Percentiles rank a stretch among this genome's conserved stretches.
Conservation (phyloP, 306 rosid genomes). For the Fragaria iinumae region DNA sequence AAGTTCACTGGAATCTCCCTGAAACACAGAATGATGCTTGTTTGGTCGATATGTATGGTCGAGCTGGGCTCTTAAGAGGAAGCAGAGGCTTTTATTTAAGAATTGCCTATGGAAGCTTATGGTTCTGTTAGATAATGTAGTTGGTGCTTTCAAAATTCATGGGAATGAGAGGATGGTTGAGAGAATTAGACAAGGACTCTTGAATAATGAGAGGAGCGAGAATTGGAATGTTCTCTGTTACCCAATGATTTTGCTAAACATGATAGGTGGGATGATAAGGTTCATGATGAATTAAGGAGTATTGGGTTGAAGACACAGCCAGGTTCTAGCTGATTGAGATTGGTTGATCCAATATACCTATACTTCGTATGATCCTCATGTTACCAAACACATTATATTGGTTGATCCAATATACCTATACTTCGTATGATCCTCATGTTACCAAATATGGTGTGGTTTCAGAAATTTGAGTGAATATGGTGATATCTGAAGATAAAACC, state of each 20-base stretch:
- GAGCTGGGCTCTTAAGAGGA: slow-evolving; percentile 51
- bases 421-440: too few relatives aligned
- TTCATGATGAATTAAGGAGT: slow-evolving; percentile 47
- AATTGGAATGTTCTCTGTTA: slow-evolving; percentile 48
- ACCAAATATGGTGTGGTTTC: background rate
- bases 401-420: background rate
- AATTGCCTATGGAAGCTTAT: slow-evolving; percentile 34
- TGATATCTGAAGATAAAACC: background rate
- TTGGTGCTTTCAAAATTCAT: slow-evolving; percentile 62
- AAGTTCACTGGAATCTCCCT: slow-evolving; percentile 37
- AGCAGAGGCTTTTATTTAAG: slow-evolving; percentile 44
- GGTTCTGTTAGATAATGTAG: slow-evolving; percentile 62
- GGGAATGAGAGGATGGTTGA: slow-evolving; percentile 53
- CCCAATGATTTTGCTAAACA: slow-evolving; percentile 58
- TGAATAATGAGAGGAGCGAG: slow-evolving; percentile 20
- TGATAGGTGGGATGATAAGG: slow-evolving; percentile 60
- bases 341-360: background rate
- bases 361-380: too few relatives aligned
- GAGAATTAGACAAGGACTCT: slow-evolving; percentile 41
- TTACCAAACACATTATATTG: background rate
- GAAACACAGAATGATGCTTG: slow-evolving; percentile 30
- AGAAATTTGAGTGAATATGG: background rate
- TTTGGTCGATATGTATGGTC: slow-evolving; percentile 42
- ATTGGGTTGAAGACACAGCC: slow-evolving; percentile 50
- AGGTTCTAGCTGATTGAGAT: slow-evolving; percentile 66